Percentiles rank a stretch among this genome's conserved stretches.
These are phyloP conservation scores for Citrus maxima DNA, from an alignment of 345 rosid genomes.

Conservation along the genomic window DNA sequence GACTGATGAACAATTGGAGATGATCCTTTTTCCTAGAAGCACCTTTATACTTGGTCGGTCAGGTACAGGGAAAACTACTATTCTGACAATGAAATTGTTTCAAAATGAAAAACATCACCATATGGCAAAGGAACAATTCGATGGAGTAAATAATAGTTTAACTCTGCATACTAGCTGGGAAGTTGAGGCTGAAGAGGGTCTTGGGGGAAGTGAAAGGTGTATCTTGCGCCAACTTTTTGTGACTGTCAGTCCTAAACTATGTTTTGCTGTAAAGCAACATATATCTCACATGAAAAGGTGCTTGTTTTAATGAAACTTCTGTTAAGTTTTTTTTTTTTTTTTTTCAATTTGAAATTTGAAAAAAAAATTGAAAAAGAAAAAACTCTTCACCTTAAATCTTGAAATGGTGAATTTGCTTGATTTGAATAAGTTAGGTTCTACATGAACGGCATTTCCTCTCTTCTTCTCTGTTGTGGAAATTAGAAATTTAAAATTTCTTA, in stretches of 20 bases:
- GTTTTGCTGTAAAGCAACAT: slow-evolving; percentile 44
- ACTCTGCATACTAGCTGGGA: background rate
- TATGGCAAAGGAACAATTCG: slow-evolving; percentile 21
- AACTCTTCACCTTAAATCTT: background rate
- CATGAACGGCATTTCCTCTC: background rate
- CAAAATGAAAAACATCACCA: slow-evolving; percentile 32
- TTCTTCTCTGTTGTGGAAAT: background rate
- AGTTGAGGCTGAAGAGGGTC: background rate
- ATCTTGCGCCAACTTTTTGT: slow-evolving; percentile 50
- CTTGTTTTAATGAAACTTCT: background rate
- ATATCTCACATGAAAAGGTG: slow-evolving; percentile 10
- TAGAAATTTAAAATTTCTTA: background rate
- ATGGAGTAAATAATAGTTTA: background rate
- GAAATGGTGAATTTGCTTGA: background rate
- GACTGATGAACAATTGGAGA: slow-evolving; percentile 38
- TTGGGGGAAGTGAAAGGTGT: slow-evolving; percentile 7
- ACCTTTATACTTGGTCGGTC: slow-evolving; percentile 52
- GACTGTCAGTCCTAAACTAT: slow-evolving; percentile 46
- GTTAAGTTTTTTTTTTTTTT: no score
- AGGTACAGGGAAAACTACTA: slow-evolving; percentile 62
- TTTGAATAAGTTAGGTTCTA: background rate
- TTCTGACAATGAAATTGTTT: slow-evolving; percentile 44
- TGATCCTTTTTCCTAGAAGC: slow-evolving; percentile 37
- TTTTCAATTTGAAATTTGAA: no score
- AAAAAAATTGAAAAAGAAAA: no score